Percentiles rank a stretch among this genome's conserved stretches.
Conservation (phyloP, 768 basidiomycete genomes). For the Strobilomyces echinocephalus region DNA sequence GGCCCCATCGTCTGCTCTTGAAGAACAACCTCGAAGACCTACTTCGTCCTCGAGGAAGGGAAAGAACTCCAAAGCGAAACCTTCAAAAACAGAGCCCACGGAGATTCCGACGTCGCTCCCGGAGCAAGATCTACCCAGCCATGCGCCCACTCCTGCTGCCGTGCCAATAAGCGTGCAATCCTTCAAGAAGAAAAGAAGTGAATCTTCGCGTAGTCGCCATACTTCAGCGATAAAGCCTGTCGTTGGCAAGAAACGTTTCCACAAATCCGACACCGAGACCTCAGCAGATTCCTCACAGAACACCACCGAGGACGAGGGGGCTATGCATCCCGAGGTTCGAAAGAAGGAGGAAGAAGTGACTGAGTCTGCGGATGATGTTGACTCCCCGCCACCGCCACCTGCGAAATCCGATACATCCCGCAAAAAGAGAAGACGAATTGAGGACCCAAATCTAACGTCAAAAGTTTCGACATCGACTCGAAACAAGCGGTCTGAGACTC, state of each 20-base stretch:
- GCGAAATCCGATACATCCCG: constrained; percentile 20
- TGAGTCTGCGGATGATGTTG: constrained; percentile 37
- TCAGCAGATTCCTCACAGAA: constrained; percentile 12
- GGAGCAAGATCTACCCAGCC: constrained; percentile 40
- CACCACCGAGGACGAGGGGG: constrained; percentile 30
- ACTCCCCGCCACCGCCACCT: constrained; percentile 28
- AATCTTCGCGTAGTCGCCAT: constrained; percentile 4
- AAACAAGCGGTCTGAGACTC: constrained; percentile 23
- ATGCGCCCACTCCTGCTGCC: constrained; percentile 8
- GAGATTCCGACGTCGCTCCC: constrained; percentile 59
- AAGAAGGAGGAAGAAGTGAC: constrained; percentile 37
- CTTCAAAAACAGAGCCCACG: constrained; percentile 25
- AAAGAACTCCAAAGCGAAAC: constrained; percentile 9
- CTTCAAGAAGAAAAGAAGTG: constrained; percentile 8
- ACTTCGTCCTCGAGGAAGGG: constrained; percentile 6
- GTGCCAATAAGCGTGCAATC: not conserved
- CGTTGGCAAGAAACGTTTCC: constrained; percentile 19
- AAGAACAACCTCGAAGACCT: constrained; percentile 10
- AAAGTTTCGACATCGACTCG: constrained; percentile 27
- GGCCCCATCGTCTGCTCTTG: not conserved
- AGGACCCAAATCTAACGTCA: constrained; percentile 22
- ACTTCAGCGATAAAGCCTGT: constrained; percentile 5
- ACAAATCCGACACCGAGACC: constrained; percentile 25
- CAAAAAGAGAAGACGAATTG: constrained; percentile 47
- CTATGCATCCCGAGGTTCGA: constrained; percentile 11